Conservation (phyloP, 2,329 filamentous ascomycete genomes). For the Didymella keratinophila region DNA sequence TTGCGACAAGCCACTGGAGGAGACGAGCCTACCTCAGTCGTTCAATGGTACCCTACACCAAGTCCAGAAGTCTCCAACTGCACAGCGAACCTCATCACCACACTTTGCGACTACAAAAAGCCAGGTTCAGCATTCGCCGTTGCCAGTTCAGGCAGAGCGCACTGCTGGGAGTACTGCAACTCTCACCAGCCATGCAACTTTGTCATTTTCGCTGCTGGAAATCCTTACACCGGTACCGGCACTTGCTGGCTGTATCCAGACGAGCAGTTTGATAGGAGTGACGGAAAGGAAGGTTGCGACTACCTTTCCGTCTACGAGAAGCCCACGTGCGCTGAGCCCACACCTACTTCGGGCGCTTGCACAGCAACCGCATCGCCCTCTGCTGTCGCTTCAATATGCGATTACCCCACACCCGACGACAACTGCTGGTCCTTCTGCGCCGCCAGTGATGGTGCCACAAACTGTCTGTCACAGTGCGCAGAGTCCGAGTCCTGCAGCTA, state of each 20-base stretch:
- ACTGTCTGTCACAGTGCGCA: slow-evolving; percentile 1
- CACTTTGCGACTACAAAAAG: slow-evolving; percentile 2
- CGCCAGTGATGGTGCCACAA: background rate
- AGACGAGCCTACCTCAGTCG: background rate
- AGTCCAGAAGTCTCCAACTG: slow-evolving; percentile 4
- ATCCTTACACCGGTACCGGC: slow-evolving; percentile 1
- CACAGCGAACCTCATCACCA: slow-evolving; percentile 5
- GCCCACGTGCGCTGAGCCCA: slow-evolving; percentile 2
- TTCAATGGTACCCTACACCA: slow-evolving; percentile 5
- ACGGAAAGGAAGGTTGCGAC: background rate
- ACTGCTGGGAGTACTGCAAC: slow-evolving; percentile 6
- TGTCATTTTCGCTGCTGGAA: slow-evolving; percentile 2
- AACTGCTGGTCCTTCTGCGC: background rate
- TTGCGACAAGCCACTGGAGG: slow-evolving; percentile 6
- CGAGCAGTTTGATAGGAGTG: slow-evolving; percentile 1
- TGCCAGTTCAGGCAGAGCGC: slow-evolving; percentile 1
- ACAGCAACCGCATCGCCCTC: slow-evolving; percentile 4
- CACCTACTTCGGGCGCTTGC: slow-evolving; percentile 1
- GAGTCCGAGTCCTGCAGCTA: slow-evolving; percentile 1
- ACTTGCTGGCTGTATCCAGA: slow-evolving; percentile 5
- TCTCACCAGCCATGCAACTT: slow-evolving; percentile 7
- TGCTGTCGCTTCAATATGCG: background rate
- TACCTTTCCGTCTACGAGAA: slow-evolving; percentile 3
- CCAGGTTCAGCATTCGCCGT: slow-evolving; percentile 2
- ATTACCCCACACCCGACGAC: slow-evolving; percentile 1